A percentile compares a stretch with the other conserved stretches of the same genome.
Evolutionary conservation across 225 moss, liverwort and hornwort species (phyloP).

Genomic region (Takakia lepidozioides): DNA sequence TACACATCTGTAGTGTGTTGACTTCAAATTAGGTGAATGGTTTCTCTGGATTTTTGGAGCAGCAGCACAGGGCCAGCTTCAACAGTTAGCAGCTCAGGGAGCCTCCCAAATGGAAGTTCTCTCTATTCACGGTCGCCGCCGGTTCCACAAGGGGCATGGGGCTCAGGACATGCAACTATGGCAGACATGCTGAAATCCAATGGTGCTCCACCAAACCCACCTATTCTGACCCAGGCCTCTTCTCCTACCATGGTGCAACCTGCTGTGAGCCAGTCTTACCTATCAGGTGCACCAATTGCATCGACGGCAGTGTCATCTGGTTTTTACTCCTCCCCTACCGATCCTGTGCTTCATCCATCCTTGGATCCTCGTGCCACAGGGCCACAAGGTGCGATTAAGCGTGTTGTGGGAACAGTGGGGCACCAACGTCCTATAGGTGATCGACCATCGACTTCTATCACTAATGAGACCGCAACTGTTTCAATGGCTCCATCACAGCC

Average conservation of each 20-base stretch:
- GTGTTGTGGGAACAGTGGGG: constrained; percentile 2
- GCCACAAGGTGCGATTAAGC: constrained; percentile 5
- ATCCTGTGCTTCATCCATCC: constrained; percentile 39
- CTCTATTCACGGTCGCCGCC: constrained; percentile 25
- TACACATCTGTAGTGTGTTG: too few species aligned
- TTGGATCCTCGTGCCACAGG: constrained; percentile 6
- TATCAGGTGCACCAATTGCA: constrained; percentile 11
- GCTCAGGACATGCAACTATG: constrained; percentile 40
- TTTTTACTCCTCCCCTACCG: constrained; percentile 43
- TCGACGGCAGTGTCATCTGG: constrained; percentile 24
- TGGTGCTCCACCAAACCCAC: constrained; percentile 21
- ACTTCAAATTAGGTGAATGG: too few species aligned
- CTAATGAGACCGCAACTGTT: background rate
- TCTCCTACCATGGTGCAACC: constrained; percentile 11
- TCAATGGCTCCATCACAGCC: background rate
- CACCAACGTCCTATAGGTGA: constrained; percentile 6
- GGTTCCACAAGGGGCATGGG: constrained; percentile 42
- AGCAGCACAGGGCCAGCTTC: constrained; percentile 11
- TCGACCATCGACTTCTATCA: constrained; percentile 1
- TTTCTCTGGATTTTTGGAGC: background rate
- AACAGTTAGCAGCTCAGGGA: constrained; percentile 15
- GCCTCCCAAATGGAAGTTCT: constrained; percentile 31
- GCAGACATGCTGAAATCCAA: constrained; percentile 50
- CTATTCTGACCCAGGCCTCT: constrained; percentile 14
- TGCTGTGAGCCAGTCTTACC: constrained; percentile 10